Base-by-base conservation (phyloP, 306 rosid genomes). In the Cicer cuneatum region DNA sequence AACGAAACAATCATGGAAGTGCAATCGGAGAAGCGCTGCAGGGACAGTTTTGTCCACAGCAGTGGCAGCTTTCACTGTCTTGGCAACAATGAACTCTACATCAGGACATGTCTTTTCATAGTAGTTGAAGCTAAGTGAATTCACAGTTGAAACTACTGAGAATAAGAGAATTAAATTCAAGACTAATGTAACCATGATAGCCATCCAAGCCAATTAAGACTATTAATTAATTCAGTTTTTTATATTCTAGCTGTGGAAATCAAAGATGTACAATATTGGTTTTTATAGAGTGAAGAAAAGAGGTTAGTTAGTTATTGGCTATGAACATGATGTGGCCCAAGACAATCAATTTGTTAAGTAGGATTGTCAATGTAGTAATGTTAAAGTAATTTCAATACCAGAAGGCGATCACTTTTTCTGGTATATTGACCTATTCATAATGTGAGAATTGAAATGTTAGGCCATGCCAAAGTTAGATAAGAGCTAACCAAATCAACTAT, bases 1-100 rank as follows among this genome's bases (percentile, higher is more conserved):
- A 58, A 92, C 66, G 86, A 92, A 92, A 58, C 97, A 92, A 46
- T 89, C 97, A 42, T 88, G 97, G 75, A 92, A 92, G 71, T 92
- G 97, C 93, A 92, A 80, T 21, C 96, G 77, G 5, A 92, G 89
- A 62, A 92, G 78, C 0, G 96, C 96, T 2, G 96, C 93, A 3
- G 93, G 96, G 59, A 89, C 96, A n/a, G 91, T 92, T 73, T 78
- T 89, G 83, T 92, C 96, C 47, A 9, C 18, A 19, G 65, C 48
- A 70, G 61, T 48, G 42, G 87, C 85, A 47, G 48, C 81, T 73
- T 71, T 74, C 46, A 84, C 85, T 13, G 78, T 46, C 59, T 74
- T 81, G 21, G 85, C 87, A 56, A 81, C 85, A 77, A 84, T 85
- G 29, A 52, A 73, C 70, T 93, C 97, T 0, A 78, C 77, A 29